These are phyloP conservation scores for Tolypocladium ovalisporum DNA, from an alignment of 2,329 filamentous ascomycete genomes.

Conservation along the genomic window DNA sequence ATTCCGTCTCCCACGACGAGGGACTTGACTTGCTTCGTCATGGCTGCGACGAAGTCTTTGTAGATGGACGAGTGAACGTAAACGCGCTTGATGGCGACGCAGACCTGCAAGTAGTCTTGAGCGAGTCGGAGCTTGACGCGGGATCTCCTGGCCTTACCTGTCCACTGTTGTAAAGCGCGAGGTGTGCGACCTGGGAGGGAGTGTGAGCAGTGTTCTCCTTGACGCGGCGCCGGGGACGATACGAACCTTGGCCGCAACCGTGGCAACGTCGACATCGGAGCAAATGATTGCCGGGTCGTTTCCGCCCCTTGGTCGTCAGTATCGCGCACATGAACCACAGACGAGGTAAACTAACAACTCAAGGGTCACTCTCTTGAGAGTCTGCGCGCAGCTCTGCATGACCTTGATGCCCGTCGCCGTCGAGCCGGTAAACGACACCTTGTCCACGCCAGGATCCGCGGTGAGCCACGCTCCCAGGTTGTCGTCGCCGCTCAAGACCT, in stretches of 20 bases:
- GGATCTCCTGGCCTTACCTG: not conserved
- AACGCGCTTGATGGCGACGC: not conserved
- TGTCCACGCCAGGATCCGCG: not conserved
- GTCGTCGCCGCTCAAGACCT: not conserved
- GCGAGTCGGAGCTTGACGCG: not conserved
- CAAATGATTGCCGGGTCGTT: not conserved
- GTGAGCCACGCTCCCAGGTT: not conserved
- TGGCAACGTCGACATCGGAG: not conserved
- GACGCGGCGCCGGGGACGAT: too few relatives aligned
- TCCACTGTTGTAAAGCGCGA: not conserved
- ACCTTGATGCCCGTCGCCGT: not conserved
- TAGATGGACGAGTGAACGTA: not conserved
- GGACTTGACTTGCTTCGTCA: not conserved
- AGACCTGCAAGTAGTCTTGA: not conserved
- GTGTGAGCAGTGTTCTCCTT: not conserved
- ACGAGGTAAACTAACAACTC: not conserved
- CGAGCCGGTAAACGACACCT: not conserved
- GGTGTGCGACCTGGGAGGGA: not conserved
- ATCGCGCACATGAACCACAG: not conserved
- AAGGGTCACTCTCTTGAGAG: not conserved
- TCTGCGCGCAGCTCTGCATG: not conserved
- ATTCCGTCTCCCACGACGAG: not conserved
- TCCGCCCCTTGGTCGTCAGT: not conserved
- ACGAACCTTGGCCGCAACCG: not conserved
- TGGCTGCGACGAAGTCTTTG: not conserved